Evolutionary conservation across 169 alveolate species (phyloP).

Genomic region (Perkinsus olseni): DNA sequence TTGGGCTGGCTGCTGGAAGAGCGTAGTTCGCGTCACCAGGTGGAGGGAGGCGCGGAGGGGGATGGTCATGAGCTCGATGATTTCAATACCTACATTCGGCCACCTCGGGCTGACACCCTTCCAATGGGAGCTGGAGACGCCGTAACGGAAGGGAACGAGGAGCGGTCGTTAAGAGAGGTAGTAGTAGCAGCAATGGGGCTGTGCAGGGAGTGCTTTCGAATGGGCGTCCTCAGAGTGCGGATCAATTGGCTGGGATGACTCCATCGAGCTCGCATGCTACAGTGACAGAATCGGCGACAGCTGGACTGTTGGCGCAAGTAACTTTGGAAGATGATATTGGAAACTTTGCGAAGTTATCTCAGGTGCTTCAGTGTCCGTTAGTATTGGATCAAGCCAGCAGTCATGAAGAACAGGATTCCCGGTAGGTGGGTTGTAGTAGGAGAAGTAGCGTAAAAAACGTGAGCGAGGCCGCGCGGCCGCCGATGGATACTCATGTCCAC

Average conservation of each 20-base stretch:
- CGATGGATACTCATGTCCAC: too few species aligned
- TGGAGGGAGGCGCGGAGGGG: background rate
- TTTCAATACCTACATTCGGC: background rate
- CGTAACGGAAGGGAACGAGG: background rate
- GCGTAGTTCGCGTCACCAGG: background rate
- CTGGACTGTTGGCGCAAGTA: background rate
- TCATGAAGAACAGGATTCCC: background rate
- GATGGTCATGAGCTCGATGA: background rate
- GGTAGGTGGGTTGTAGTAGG: too few species aligned
- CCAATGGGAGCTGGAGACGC: too few species aligned
- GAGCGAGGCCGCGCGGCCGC: too few species aligned
- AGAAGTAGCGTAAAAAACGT: too few species aligned
- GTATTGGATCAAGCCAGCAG: background rate
- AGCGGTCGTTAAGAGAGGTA: background rate
- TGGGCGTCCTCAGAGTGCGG: background rate
- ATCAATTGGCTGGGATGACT: background rate
- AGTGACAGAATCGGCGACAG: background rate
- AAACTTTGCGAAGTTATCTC: background rate
- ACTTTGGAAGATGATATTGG: background rate
- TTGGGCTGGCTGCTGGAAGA: background rate
- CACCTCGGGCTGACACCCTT: background rate
- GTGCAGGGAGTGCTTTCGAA: background rate
- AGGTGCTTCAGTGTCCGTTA: background rate
- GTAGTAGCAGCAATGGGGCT: background rate
- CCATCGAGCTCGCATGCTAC: background rate